Percentiles rank a stretch among this genome's conserved stretches.
Evolutionary conservation across 768 basidiomycete genomes (phyloP).

Genomic region (Auriculariales sp.): DNA sequence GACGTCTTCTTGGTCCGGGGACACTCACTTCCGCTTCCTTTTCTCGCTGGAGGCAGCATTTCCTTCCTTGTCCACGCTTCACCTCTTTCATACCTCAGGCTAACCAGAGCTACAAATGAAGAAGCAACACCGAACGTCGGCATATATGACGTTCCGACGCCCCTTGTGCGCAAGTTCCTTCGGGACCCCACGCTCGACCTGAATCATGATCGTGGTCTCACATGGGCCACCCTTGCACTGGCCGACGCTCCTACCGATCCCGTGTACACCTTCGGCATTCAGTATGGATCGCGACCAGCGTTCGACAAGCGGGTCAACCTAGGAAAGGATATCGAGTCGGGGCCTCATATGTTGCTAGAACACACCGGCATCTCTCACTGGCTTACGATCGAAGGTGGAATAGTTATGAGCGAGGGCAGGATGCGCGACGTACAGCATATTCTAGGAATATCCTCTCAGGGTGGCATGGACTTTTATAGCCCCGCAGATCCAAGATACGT

Average conservation of each 20-base stretch:
- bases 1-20: constrained; percentile 57
- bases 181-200: no score
- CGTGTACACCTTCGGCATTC: neutral
- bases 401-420: constrained; percentile 60
- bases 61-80: constrained; percentile 63
- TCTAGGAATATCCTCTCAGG: neutral
- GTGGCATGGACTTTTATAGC: neutral
- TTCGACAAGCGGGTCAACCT: neutral
- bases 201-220: neutral
- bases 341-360: neutral
- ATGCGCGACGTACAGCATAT: constrained; percentile 51
- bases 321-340: neutral
- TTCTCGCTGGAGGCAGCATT: constrained; percentile 48
- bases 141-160: no score
- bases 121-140: no score
- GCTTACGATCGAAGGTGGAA: constrained; percentile 19
- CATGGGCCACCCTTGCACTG: neutral
- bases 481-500: constrained; percentile 16
- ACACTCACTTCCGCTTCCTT: constrained; percentile 59
- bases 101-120: constrained; percentile 33
- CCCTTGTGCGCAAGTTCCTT: no score
- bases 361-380: neutral
- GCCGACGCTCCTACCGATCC: neutral
- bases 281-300: neutral
- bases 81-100: constrained; percentile 49